Evolutionary conservation across 2,329 filamentous ascomycete species (phyloP).

Genomic region (Colletotrichum orchidophilum): DNA sequence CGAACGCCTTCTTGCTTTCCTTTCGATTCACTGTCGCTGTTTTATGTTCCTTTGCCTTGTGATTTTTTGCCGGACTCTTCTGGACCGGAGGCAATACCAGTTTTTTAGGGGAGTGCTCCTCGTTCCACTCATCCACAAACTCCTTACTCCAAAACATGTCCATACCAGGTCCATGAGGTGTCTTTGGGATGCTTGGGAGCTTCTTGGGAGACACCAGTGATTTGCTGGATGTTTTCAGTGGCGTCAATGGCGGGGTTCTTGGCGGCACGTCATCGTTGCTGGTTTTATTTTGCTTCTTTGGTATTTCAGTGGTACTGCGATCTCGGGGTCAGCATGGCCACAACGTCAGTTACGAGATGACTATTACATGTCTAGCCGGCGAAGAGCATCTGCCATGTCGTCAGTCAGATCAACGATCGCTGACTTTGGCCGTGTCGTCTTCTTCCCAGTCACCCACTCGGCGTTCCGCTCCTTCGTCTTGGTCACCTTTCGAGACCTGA

Average conservation of each 20-base stretch:
- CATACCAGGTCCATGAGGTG: slow-evolving; percentile 61
- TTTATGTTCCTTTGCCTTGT: slow-evolving; percentile 35
- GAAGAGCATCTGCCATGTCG: slow-evolving; percentile 17
- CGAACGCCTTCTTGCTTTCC: slow-evolving; percentile 68
- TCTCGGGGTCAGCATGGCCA: not conserved
- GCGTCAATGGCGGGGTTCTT: slow-evolving; percentile 25
- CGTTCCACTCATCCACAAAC: slow-evolving; percentile 70
- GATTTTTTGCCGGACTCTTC: slow-evolving; percentile 37
- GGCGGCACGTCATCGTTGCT: not conserved
- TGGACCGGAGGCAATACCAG: slow-evolving; percentile 41
- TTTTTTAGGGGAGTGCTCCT: slow-evolving; percentile 65
- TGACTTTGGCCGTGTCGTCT: not conserved
- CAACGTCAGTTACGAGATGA: not conserved
- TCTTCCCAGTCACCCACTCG: not conserved
- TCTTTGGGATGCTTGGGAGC: slow-evolving; percentile 55
- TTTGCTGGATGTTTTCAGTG: slow-evolving; percentile 36
- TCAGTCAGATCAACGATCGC: slow-evolving; percentile 8
- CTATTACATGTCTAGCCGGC: slow-evolving; percentile 22
- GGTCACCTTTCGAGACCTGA: not conserved
- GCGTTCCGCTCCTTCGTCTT: not conserved
- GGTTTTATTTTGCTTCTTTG: not conserved
- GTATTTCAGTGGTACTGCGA: not conserved
- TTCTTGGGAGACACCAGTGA: slow-evolving; percentile 44
- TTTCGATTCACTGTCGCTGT: slow-evolving; percentile 42
- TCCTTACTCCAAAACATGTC: slow-evolving; percentile 70